Evolutionary conservation across 805 yeast genomes (phyloP), one percentile per base, ranked within the genome.

Genomic region (Metschnikowia cubensis): DNA sequence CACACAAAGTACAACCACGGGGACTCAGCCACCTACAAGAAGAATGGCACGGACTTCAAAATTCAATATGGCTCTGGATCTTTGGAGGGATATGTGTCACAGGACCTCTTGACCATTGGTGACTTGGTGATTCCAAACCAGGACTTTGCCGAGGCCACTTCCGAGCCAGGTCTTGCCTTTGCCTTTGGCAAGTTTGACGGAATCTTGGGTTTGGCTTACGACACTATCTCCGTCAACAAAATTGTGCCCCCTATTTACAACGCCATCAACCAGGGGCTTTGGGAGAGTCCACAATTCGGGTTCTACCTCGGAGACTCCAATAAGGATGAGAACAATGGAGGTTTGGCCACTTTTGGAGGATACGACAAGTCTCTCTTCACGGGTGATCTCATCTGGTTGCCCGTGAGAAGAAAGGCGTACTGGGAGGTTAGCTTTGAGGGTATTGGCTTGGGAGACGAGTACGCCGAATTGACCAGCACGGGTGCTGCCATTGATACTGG

Each of bases 401-500:
- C 99, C 52, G 95, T 94, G 55, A 89, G 99, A 79, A 89, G 99
- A 81, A 90, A 91, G 84, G 99, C 98, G 33, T 94, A 94, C 82
- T 94, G 99, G 99, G 99, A 94, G 79, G 99, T 94, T 53, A 82
- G 85, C 60, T 86, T 94, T 60, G 89, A 89, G 61, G 91, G 96
- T 60, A 77, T 94, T 67, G 88, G 91, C 40, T 79, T 94, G 56
- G 99, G 99, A 63, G 87, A 87, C 59, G 96, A 94, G 74, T 87
- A 80, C 64, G 97, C 98, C 45, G 81, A 78, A 60, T 82, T 94
- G 64, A 81, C 79, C 59, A 75, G 75, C 64, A 84, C 90, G 54
- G 99, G 99, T 69, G 99, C 97, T 63, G 97, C 96, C 54, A 90
- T 94, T 66, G 99, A 94, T 71, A 94, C 99, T 51, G 99, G 99